Evolutionary conservation across 805 yeast species (phyloP).

Genomic region (Metschnikowia rubicola): DNA sequence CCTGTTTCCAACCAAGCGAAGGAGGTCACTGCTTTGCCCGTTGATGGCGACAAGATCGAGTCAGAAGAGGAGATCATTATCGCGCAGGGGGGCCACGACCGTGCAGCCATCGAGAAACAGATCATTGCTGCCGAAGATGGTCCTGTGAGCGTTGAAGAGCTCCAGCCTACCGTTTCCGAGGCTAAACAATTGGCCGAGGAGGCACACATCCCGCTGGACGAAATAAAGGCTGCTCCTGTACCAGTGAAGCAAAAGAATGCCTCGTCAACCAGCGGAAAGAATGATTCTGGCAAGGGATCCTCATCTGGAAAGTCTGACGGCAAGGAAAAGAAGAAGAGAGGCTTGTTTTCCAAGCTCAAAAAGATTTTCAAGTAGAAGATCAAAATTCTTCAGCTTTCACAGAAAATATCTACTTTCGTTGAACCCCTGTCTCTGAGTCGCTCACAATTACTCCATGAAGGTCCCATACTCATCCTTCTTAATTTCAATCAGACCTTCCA

Average conservation of each 20-base stretch:
- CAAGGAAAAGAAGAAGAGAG: slow-evolving; percentile 35
- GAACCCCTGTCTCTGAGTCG: slow-evolving; percentile 1
- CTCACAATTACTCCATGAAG: slow-evolving; percentile 1
- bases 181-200: slow-evolving; percentile 34
- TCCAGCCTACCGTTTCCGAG: slow-evolving; percentile 40
- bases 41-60: slow-evolving; percentile 14
- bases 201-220: slow-evolving; percentile 22
- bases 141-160: slow-evolving; percentile 39
- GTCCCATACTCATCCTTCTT: background rate
- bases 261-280: slow-evolving; percentile 5
- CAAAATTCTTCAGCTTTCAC: slow-evolving; percentile 3
- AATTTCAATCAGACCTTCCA: slow-evolving; percentile 5
- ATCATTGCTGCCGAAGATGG: slow-evolving; percentile 34
- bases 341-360: slow-evolving; percentile 41
- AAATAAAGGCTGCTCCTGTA: slow-evolving; percentile 7
- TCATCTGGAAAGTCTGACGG: slow-evolving; percentile 11
- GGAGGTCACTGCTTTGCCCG: slow-evolving; percentile 20
- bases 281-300: slow-evolving; percentile 8
- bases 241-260: slow-evolving; percentile 8
- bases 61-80: slow-evolving; percentile 37
- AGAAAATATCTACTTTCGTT: slow-evolving; percentile 2
- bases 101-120: slow-evolving; percentile 30
- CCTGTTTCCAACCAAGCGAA: slow-evolving; percentile 8
- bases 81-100: slow-evolving; percentile 33
- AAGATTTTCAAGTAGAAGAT: slow-evolving; percentile 30